phyloP scores from a whole-genome alignment of 202 grass and related monocot species.

The Eragrostis tef region DNA sequence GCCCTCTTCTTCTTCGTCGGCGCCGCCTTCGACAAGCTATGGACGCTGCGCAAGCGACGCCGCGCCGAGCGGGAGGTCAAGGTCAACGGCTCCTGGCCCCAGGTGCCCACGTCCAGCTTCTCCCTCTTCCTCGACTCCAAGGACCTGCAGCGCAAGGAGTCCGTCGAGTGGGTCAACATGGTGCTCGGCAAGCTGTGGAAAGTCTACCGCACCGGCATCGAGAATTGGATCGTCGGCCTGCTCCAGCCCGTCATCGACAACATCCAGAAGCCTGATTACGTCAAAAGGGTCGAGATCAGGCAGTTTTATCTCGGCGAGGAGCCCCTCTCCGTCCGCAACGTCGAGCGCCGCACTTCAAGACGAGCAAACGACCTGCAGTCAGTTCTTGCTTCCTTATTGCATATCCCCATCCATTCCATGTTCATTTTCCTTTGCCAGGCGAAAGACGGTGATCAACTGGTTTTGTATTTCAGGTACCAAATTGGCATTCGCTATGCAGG shows the following conservation, averaged over 20 bases:
- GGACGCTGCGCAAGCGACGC: slow-evolving; percentile 71
- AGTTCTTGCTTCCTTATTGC: slow-evolving; percentile 44
- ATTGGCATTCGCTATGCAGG: slow-evolving; percentile 97
- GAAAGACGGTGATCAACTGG: neutral
- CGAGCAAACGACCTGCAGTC: slow-evolving; percentile 89
- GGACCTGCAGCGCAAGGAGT: slow-evolving; percentile 98
- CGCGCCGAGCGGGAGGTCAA: slow-evolving; percentile 65
- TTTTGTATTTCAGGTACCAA: slow-evolving; percentile 73
- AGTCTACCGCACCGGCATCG: slow-evolving; percentile 89
- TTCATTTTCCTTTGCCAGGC: no score
- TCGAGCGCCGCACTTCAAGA: slow-evolving; percentile 82
- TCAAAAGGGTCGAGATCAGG: slow-evolving; percentile 92
- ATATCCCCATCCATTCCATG: no score
- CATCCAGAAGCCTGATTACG: slow-evolving; percentile 84
- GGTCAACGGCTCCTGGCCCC: slow-evolving; percentile 89
- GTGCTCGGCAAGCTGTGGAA: slow-evolving; percentile 97
- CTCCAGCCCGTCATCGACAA: slow-evolving; percentile 93
- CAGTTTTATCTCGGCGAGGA: slow-evolving; percentile 97
- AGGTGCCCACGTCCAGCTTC: slow-evolving; percentile 91
- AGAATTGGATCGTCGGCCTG: slow-evolving; percentile 90
- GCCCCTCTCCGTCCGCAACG: slow-evolving; percentile 86
- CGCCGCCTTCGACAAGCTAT: slow-evolving; percentile 86
- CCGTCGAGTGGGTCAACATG: slow-evolving; percentile 99
- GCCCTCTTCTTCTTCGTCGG: slow-evolving; percentile 98
- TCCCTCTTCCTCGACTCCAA: slow-evolving; percentile 91